Percentiles rank a stretch among this genome's conserved stretches.
Evolutionary conservation across 352 stramenopile species (phyloP).

Genomic region (Heterotrichella gracilis): DNA sequence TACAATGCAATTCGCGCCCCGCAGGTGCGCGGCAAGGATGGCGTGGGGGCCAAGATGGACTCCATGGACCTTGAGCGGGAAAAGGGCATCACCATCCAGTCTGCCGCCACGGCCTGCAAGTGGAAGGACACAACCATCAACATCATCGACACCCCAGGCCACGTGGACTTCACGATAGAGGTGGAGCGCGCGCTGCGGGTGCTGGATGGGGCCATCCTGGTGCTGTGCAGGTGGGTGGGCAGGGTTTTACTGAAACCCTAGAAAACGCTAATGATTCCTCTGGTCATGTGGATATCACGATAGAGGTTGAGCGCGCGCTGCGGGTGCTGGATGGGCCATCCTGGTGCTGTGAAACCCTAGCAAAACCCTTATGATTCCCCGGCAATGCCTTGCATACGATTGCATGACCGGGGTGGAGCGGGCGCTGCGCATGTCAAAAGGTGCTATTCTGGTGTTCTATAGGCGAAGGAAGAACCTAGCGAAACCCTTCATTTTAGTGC

Average conservation of each 20-base stretch:
- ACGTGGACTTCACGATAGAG: constrained; percentile 99
- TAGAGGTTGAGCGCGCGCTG: constrained; percentile 82
- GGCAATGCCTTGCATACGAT: too few relatives aligned
- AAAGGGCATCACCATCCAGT: constrained; percentile 98
- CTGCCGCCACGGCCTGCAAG: constrained; percentile 69
- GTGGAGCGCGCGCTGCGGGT: constrained; percentile 81
- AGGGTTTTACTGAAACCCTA: too few relatives aligned
- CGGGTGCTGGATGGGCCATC: constrained; percentile 82
- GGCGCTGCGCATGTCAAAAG: too few relatives aligned
- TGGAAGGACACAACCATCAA: constrained; percentile 86
- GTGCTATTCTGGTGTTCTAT: too few relatives aligned
- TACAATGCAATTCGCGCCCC: too few relatives aligned
- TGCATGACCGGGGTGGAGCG: too few relatives aligned
- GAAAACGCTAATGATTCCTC: constrained; percentile 99
- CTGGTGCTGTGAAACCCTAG: constrained; percentile 63
- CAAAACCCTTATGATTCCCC: constrained; percentile 99
- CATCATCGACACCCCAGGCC: constrained; percentile 95
- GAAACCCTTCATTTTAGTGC: too few relatives aligned
- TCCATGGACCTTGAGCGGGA: constrained; percentile 95
- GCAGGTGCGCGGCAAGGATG: constrained; percentile 18
- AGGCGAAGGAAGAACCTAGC: too few relatives aligned
- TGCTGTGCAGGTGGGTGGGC: constrained; percentile 52
- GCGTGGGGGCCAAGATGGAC: constrained; percentile 87
- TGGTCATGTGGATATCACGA: constrained; percentile 97
- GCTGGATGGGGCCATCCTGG: constrained; percentile 73